Percentiles rank a stretch among this genome's conserved stretches.
Evolutionary conservation across 805 yeast species (phyloP).

Genomic region (Wickerhamiella kurtzmanii): DNA sequence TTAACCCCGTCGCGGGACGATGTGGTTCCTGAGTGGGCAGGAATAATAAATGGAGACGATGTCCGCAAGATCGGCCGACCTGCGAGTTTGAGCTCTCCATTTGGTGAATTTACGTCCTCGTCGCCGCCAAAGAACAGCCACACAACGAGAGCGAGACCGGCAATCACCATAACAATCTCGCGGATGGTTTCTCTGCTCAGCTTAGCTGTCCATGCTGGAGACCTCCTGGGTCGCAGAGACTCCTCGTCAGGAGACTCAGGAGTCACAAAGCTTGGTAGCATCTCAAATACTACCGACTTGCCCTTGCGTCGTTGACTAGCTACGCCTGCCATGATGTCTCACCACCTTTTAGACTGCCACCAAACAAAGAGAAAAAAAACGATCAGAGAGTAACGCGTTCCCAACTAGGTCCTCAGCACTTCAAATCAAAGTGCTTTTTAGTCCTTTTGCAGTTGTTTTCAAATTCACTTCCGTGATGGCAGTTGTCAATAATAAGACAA

Average conservation of each 20-base stretch:
- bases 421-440: too few relatives aligned
- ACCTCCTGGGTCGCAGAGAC: constrained; percentile 3
- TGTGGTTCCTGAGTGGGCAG: constrained; percentile 15
- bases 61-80: constrained; percentile 9
- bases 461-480: too few relatives aligned
- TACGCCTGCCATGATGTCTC: constrained; percentile 5
- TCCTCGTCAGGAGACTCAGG: constrained; percentile 13
- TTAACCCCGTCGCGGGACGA: constrained; percentile 19
- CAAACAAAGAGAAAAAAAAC: too few relatives aligned
- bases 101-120: constrained; percentile 2
- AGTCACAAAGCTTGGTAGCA: constrained; percentile 17
- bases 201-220: constrained; percentile 7
- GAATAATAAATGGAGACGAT: constrained; percentile 17
- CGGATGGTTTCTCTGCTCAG: constrained; percentile 16
- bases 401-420: too few relatives aligned
- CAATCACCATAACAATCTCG: constrained; percentile 17
- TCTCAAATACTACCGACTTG: constrained; percentile 16
- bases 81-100: constrained; percentile 2
- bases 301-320: constrained; percentile 17
- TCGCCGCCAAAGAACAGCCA: constrained; percentile 20
- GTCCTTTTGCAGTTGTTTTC: too few relatives aligned
- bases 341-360: too few relatives aligned
- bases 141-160: constrained; percentile 18
- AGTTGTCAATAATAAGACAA: too few relatives aligned
- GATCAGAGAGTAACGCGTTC: too few relatives aligned